phyloP scores from a whole-genome alignment of 2,329 filamentous ascomycete genomes.

The Neonectria magnoliae region DNA sequence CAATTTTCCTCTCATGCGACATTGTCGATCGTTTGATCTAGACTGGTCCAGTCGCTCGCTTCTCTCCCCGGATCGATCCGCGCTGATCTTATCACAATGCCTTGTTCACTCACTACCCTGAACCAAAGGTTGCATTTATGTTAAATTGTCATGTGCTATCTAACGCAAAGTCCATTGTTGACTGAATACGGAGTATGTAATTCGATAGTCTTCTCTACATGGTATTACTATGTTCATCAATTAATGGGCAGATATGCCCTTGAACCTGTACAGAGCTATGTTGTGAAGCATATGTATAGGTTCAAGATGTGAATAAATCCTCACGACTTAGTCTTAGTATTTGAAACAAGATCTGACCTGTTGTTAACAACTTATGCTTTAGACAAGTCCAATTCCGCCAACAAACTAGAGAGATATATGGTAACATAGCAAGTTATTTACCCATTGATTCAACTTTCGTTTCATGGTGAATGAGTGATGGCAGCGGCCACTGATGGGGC shows the following conservation, averaged over 20 bases:
- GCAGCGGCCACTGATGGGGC: not conserved
- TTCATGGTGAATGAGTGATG: not conserved
- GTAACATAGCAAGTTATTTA: too few species aligned
- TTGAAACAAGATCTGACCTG: too few species aligned
- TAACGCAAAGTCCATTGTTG: not conserved
- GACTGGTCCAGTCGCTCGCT: constrained; percentile 1
- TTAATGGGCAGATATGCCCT: not conserved
- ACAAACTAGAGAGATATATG: too few species aligned
- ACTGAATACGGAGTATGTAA: not conserved
- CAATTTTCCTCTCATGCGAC: constrained; percentile 1
- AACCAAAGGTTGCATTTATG: not conserved
- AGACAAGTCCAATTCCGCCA: too few species aligned
- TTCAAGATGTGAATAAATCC: too few species aligned
- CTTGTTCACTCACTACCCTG: constrained; percentile 6
- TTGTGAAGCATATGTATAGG: too few species aligned
- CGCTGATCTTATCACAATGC: constrained; percentile 5
- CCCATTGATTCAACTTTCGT: not conserved
- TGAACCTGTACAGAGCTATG: too few species aligned
- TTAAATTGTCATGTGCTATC: not conserved
- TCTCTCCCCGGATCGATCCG: not conserved
- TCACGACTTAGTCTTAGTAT: too few species aligned
- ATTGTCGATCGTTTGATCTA: constrained; percentile 34
- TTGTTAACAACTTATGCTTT: too few species aligned
- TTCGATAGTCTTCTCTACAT: not conserved
- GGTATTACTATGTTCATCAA: not conserved